Evolutionary conservation across 1,284 basidiomycete species (phyloP).

Genomic region (Clitocybe nebularis): DNA sequence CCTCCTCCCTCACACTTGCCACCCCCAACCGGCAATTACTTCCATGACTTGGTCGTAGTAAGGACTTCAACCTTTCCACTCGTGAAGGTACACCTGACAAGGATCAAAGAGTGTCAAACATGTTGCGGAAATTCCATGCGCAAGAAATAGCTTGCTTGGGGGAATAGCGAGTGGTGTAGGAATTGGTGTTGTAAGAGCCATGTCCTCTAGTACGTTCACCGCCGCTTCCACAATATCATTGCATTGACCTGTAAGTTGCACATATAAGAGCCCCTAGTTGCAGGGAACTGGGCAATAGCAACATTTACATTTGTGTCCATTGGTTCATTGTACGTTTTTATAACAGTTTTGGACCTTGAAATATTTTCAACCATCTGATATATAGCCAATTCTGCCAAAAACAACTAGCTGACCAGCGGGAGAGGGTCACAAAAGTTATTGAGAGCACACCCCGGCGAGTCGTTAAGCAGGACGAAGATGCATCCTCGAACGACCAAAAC

Average conservation of each 20-base stretch:
- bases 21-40: conserved; percentile 33
- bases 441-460: conserved; percentile 57
- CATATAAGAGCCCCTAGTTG: conserved; percentile 34
- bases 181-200: conserved; percentile 44
- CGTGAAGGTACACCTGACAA: not conserved
- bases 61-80: conserved; percentile 1
- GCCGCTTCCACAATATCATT: not conserved
- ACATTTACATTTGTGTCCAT: conserved; percentile 39
- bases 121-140: conserved; percentile 59
- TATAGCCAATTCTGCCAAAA: conserved; percentile 61
- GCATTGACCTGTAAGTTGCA: no score
- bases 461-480: conserved; percentile 37
- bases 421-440: conserved; percentile 51
- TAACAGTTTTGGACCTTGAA: conserved; percentile 5
- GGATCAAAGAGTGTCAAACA: conserved; percentile 32
- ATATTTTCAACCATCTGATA: conserved; percentile 3
- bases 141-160: conserved; percentile 45
- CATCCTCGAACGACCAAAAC: no score
- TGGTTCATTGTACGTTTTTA: conserved; percentile 37
- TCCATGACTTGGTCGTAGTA: conserved; percentile 33
- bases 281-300: conserved; percentile 44
- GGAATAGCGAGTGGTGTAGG: conserved; percentile 49
- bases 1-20: conserved; percentile 30
- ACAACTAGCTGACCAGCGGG: conserved; percentile 50
- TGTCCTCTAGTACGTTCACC: conserved; percentile 34